These are phyloP conservation scores for Colletotrichum euphorbiae DNA, from an alignment of 2,329 filamentous ascomycete species.

Conservation along the genomic window DNA sequence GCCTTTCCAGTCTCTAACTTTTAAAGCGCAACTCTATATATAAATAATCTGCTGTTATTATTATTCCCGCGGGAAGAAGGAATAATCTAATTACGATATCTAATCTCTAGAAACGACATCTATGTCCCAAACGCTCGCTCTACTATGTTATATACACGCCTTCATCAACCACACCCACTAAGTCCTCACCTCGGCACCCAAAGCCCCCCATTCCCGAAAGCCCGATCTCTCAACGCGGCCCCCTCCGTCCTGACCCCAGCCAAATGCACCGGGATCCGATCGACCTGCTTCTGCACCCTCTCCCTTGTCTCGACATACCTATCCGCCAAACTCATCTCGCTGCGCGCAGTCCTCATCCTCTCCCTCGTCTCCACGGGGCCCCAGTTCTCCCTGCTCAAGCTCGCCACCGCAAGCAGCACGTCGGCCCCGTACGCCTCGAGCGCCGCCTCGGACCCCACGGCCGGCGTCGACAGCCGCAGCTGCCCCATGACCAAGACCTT, in stretches of 20 bases:
- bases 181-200: slow-evolving; percentile 56
- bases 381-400: slow-evolving; percentile 61
- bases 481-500: slow-evolving; percentile 71
- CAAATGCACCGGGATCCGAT: slow-evolving; percentile 68
- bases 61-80: background rate
- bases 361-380: slow-evolving; percentile 52
- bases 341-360: slow-evolving; percentile 53
- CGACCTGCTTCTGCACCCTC: slow-evolving; percentile 65
- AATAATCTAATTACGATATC: no score
- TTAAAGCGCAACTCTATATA: no score
- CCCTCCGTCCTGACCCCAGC: slow-evolving; percentile 67
- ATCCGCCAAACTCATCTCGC: slow-evolving; percentile 57
- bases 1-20: no score
- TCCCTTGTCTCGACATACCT: slow-evolving; percentile 61
- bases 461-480: slow-evolving; percentile 53
- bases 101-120: background rate
- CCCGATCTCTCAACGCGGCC: slow-evolving; percentile 60
- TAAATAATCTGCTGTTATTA: no score
- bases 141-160: background rate
- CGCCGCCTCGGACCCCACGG: slow-evolving; percentile 41
- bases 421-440: slow-evolving; percentile 53
- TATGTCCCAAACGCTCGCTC: background rate
- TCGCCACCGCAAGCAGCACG: slow-evolving; percentile 57
- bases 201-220: slow-evolving; percentile 61
- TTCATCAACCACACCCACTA: no score